These are phyloP conservation scores for Boletus sp. DNA, from an alignment of 768 basidiomycete species.

Conservation along the genomic window DNA sequence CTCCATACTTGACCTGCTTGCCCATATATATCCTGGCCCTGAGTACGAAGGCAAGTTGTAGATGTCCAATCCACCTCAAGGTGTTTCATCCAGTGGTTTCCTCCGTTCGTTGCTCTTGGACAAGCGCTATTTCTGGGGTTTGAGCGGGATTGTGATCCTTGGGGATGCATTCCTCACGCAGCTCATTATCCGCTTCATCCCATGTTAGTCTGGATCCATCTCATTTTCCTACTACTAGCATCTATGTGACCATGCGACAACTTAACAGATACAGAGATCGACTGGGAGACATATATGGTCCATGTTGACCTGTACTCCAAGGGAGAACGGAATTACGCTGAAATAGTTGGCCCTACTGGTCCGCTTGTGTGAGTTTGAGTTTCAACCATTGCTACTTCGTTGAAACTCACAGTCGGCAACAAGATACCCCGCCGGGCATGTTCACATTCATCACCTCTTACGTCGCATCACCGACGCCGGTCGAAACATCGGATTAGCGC, in stretches of 20 bases:
- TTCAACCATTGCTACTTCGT: background rate
- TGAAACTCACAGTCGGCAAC: background rate
- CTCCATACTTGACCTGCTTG: background rate
- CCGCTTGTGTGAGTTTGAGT: slow-evolving; percentile 70
- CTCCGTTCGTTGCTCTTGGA: slow-evolving; percentile 40
- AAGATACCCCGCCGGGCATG: slow-evolving; percentile 94
- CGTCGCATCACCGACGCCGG: slow-evolving; percentile 62
- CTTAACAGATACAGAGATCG: slow-evolving; percentile 98
- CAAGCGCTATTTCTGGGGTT: slow-evolving; percentile 59
- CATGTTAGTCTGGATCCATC: slow-evolving; percentile 56
- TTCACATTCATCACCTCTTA: slow-evolving; percentile 75
- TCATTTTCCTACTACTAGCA: slow-evolving; percentile 4
- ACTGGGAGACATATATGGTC: slow-evolving; percentile 95
- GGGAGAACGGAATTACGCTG: slow-evolving; percentile 80
- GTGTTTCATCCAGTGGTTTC: background rate
- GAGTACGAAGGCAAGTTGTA: background rate
- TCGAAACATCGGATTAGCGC: slow-evolving; percentile 56
- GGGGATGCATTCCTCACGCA: slow-evolving; percentile 78
- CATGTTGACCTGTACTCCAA: slow-evolving; percentile 76
- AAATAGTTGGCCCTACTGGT: slow-evolving; percentile 86
- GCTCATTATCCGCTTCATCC: slow-evolving; percentile 74
- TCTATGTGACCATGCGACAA: slow-evolving; percentile 15
- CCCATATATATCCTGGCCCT: background rate
- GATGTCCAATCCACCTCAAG: slow-evolving; percentile 5
- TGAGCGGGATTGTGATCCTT: slow-evolving; percentile 61